These are phyloP conservation scores for Colletotrichum sansevieriae DNA, from an alignment of 2,329 filamentous ascomycete species.

Conservation along the genomic window DNA sequence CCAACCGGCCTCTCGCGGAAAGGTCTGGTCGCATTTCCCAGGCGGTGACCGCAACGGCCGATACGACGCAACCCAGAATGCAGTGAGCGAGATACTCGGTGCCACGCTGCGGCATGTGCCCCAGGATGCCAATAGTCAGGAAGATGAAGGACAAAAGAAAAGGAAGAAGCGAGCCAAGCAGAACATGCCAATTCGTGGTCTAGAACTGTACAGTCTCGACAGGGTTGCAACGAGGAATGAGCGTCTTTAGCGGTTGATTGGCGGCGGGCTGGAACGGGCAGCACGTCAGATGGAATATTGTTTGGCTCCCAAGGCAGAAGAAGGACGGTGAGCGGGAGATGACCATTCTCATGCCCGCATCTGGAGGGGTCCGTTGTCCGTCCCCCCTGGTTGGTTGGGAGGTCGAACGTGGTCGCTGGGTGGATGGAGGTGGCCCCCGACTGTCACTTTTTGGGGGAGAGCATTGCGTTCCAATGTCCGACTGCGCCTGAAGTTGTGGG, in stretches of 20 bases:
- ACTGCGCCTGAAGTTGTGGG: constrained; percentile 41
- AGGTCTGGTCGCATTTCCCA: constrained; percentile 5
- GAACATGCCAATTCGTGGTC: constrained; percentile 27
- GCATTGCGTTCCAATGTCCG: constrained; percentile 38
- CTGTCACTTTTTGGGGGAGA: constrained; percentile 8
- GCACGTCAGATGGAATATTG: constrained; percentile 24
- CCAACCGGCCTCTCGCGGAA: too few species aligned
- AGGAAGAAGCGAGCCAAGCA: constrained; percentile 12
- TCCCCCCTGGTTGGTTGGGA: neutral
- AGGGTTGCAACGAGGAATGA: constrained; percentile 32
- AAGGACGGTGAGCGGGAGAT: constrained; percentile 28
- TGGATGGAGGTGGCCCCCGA: neutral
- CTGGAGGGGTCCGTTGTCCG: neutral
- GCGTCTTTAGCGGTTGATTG: constrained; percentile 21
- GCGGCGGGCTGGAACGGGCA: constrained; percentile 18
- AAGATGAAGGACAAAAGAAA: constrained; percentile 12
- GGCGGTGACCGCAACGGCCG: constrained; percentile 20
- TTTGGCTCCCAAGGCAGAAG: neutral
- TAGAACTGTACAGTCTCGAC: constrained; percentile 23
- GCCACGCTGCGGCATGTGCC: neutral
- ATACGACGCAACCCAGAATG: constrained; percentile 17
- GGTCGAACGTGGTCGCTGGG: neutral
- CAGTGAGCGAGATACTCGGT: too few species aligned
- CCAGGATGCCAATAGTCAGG: constrained; percentile 9
- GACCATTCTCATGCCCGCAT: constrained; percentile 26